Evolutionary conservation across 306 rosid genomes (phyloP).

Genomic region (Prunus armeniaca): DNA sequence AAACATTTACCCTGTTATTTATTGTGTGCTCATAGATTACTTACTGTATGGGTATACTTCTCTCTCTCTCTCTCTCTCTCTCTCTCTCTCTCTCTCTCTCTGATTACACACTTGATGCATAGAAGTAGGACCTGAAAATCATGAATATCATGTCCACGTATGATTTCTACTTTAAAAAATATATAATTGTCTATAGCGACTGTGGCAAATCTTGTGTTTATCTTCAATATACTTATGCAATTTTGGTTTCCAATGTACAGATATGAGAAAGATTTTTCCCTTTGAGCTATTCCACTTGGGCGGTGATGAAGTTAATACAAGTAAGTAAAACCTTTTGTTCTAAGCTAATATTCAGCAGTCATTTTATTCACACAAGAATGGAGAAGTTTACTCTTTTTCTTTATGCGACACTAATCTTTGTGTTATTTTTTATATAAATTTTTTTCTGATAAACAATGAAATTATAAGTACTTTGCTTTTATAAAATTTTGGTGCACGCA

Average conservation of each 20-base stretch:
- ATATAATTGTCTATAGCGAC: background rate
- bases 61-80: background rate
- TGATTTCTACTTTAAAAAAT: background rate
- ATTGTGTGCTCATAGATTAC: background rate
- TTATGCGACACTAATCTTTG: no score
- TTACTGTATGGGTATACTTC: background rate
- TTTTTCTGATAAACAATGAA: background rate
- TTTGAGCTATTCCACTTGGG: conserved; percentile 98
- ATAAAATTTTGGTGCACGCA: background rate
- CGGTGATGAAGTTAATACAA: conserved; percentile 96
- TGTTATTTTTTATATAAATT: no score
- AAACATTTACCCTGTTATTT: conserved; percentile 9
- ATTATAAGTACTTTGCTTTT: no score
- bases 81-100: background rate
- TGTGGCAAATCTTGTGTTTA: conserved; percentile 5
- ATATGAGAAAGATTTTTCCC: conserved; percentile 88
- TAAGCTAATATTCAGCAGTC: conserved; percentile 13
- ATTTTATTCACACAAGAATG: conserved; percentile 7
- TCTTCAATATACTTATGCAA: background rate
- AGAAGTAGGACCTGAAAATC: background rate
- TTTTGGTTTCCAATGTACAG: conserved; percentile 41
- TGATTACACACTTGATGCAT: background rate
- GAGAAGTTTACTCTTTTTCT: background rate
- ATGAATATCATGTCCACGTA: background rate
- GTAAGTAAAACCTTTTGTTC: conserved; percentile 49